Evolutionary conservation across 1,284 basidiomycete species (phyloP), one percentile per base, ranked within the genome.

Genomic region (Ceratobasidium sp.): DNA sequence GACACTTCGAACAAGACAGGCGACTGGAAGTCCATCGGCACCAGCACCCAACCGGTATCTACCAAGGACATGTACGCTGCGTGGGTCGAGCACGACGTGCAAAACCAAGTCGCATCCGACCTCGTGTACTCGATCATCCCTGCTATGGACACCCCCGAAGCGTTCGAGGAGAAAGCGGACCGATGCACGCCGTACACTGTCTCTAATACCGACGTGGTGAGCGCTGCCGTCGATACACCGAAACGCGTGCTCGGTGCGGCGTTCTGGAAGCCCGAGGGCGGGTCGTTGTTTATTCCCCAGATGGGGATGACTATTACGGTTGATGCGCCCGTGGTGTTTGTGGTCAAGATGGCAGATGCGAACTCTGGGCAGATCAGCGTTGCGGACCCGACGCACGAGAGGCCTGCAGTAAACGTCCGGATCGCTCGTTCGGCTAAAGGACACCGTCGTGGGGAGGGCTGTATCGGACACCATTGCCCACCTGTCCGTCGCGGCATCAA

Each of bases 11-110:
- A 82, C 32, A 83, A 83, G 74, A 85, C 84, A 0, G 89, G 89
- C 0, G 82, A 86, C 75, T 91, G 90, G 90, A 81, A 84, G 14
- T 77, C 80, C 4, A 87, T 91, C 73, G 89, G 89, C n/a, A 89
- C 85, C 11, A 89, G 88, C 3, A 82, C 81, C 0, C 82, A 85
- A 62, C 86, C 87, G 13, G 81, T 84, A 1, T 78, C 81, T 30
- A 87, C 84, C 1, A 85, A 87, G 49, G 83, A 88, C 77, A 80
- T 91, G 28, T 91, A 91, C 81, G 81, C 87, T 0, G 89, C 89
- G 0, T 89, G 85, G 84, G 80, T 90, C 47, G 78, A 84, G 30
- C 88, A 89, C 76, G 77, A 72, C 62, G 23, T 59, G 18, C 43
- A 78, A 41, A 75, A 80, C 46, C 76, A 79, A 6, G 75, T 66